Percentiles rank a stretch among this genome's conserved stretches.
These are phyloP conservation scores for Corymbia calophylla DNA, from an alignment of 441 rosid genomes.

Conservation along the genomic window DNA sequence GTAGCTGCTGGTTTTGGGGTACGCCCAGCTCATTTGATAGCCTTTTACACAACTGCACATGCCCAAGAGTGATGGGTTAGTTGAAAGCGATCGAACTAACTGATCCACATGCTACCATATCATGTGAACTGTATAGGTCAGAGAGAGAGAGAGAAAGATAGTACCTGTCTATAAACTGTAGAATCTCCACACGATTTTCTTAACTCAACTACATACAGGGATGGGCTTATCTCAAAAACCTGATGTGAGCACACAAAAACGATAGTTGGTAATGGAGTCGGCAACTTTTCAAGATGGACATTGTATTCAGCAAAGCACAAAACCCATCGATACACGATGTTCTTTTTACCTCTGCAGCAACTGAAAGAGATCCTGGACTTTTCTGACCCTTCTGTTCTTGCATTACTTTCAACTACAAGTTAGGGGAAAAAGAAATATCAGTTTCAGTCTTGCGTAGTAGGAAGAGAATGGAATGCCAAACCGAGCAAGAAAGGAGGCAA, in stretches of 20 bases:
- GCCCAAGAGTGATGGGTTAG: neutral
- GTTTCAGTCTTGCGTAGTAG: neutral
- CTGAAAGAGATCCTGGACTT: constrained; percentile 54
- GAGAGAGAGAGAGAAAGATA: neutral
- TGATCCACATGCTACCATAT: neutral
- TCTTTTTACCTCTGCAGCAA: constrained; percentile 73
- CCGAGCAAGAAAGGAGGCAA: neutral
- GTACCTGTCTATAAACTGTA: constrained; percentile 73
- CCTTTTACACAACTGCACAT: constrained; percentile 75
- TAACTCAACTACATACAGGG: constrained; percentile 79
- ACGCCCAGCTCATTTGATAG: constrained; percentile 62
- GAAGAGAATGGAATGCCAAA: neutral
- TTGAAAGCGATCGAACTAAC: neutral
- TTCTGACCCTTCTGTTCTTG: constrained; percentile 51
- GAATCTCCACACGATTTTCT: constrained; percentile 86
- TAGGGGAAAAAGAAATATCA: neutral
- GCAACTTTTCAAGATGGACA: neutral
- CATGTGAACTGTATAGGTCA: neutral
- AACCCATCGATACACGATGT: neutral
- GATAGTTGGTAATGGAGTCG: neutral
- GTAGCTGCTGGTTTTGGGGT: constrained; percentile 19
- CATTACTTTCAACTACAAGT: constrained; percentile 58
- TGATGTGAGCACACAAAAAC: constrained; percentile 4
- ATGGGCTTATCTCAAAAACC: constrained; percentile 80
- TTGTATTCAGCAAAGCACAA: neutral